These are phyloP conservation scores for Schizothecium vesticola DNA, from an alignment of 495 filamentous ascomycete genomes.

Conservation along the genomic window DNA sequence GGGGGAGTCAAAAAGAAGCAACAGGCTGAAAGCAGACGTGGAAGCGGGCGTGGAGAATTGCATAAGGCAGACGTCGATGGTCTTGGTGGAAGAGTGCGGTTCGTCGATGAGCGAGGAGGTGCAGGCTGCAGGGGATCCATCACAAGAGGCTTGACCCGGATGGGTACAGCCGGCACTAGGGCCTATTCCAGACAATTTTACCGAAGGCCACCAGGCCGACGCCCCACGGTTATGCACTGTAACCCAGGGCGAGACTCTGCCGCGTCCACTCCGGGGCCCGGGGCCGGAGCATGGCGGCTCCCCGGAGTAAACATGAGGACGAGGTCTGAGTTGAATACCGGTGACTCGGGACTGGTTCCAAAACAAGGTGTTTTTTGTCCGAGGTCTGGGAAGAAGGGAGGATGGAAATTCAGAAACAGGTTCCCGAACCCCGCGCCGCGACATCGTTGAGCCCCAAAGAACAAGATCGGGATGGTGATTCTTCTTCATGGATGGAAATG, in stretches of 20 bases:
- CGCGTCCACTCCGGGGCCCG: neutral
- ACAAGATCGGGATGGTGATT: neutral
- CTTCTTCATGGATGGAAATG: neutral
- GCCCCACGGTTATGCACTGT: neutral
- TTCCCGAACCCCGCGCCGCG: neutral
- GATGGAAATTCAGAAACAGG: neutral
- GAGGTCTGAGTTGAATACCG: neutral
- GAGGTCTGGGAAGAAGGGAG: neutral
- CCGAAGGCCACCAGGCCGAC: slow-evolving; percentile 27
- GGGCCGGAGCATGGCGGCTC: neutral
- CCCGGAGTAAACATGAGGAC: neutral
- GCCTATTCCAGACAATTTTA: slow-evolving; percentile 42
- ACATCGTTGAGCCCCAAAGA: neutral
- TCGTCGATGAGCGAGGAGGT: slow-evolving; percentile 18
- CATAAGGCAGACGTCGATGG: neutral
- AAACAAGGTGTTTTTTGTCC: neutral
- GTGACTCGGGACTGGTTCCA: neutral
- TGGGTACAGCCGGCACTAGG: slow-evolving; percentile 32
- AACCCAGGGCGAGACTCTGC: neutral
- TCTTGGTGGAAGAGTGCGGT: slow-evolving; percentile 4
- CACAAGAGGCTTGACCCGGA: neutral
- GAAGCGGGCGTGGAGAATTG: slow-evolving; percentile 2
- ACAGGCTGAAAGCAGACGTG: neutral
- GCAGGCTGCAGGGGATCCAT: slow-evolving; percentile 11
- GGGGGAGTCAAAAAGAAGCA: neutral